These are phyloP conservation scores for Noccaea bulbosa DNA, from an alignment of 345 rosid species.

Conservation along the genomic window DNA sequence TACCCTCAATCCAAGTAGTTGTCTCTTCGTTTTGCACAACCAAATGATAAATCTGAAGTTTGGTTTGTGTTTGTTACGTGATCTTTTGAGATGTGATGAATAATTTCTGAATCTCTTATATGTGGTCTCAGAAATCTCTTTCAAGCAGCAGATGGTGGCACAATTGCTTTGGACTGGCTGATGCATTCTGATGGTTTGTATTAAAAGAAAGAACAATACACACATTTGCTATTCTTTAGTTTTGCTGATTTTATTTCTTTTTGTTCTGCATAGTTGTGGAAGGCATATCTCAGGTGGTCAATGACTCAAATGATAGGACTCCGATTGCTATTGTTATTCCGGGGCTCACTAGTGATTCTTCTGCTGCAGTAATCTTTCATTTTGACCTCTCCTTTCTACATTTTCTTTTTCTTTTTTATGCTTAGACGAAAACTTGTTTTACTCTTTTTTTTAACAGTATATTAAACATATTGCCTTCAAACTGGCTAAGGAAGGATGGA, in stretches of 20 bases:
- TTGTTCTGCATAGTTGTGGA: constrained; percentile 33
- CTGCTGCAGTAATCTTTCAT: constrained; percentile 56
- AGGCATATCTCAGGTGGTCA: constrained; percentile 42
- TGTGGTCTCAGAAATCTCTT: constrained; percentile 59
- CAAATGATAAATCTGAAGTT: too few relatives aligned
- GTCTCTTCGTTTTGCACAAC: too few relatives aligned
- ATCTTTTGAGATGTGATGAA: not conserved
- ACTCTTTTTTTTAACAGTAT: constrained; percentile 50
- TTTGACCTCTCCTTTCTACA: not conserved
- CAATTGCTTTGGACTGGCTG: constrained; percentile 92
- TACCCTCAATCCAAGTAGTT: too few relatives aligned
- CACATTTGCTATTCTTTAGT: constrained; percentile 3
- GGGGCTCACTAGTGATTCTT: constrained; percentile 78
- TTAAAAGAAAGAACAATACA: not conserved
- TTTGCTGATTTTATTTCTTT: not conserved
- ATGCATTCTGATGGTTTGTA: constrained; percentile 62
- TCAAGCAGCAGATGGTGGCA: constrained; percentile 86
- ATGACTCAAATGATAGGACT: constrained; percentile 50
- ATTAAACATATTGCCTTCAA: constrained; percentile 70
- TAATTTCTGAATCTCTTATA: not conserved
- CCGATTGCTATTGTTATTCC: constrained; percentile 73
- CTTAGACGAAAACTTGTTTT: not conserved
- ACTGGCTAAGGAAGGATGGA: constrained; percentile 73
- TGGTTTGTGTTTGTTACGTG: not conserved
- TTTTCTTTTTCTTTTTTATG: not conserved